phyloP scores from a whole-genome alignment of 2,329 filamentous ascomycete genomes.

The Scopulariopsis brevicaulis region DNA sequence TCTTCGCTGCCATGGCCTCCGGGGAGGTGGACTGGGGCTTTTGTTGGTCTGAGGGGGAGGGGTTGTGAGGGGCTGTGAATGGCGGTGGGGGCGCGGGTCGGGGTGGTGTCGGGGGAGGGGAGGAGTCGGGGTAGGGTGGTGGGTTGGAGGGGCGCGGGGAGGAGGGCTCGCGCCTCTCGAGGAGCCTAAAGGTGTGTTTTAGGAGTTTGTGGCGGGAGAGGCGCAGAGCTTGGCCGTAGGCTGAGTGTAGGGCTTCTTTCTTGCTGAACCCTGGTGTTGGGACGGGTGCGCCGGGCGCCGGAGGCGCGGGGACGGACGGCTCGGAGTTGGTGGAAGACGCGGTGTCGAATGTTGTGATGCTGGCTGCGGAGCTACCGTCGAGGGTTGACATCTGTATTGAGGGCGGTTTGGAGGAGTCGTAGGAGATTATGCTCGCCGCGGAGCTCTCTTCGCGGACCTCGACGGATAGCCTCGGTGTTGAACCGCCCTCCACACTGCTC shows the following conservation, averaged over 20 bases:
- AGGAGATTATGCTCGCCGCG: background rate
- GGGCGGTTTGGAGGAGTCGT: background rate
- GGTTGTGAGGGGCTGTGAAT: background rate
- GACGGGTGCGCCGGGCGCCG: background rate
- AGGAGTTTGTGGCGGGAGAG: slow-evolving; percentile 32
- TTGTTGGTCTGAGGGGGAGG: slow-evolving; percentile 19
- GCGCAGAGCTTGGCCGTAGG: slow-evolving; percentile 56
- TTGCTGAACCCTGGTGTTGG: background rate
- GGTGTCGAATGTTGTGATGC: background rate
- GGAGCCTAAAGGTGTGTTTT: slow-evolving; percentile 53
- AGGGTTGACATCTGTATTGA: background rate
- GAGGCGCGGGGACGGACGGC: background rate
- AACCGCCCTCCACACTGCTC: background rate
- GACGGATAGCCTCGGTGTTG: slow-evolving; percentile 30
- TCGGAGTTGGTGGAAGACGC: background rate
- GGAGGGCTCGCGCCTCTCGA: slow-evolving; percentile 38
- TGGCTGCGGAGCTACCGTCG: background rate
- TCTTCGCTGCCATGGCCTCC: slow-evolving; percentile 18
- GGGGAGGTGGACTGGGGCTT: slow-evolving; percentile 23
- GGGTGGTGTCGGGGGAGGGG: background rate
- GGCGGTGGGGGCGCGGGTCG: background rate
- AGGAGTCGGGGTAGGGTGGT: background rate
- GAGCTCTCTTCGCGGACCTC: slow-evolving; percentile 26
- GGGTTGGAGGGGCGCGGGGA: background rate
- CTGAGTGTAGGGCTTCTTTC: slow-evolving; percentile 8